These are phyloP conservation scores for Solanum neorickii DNA, from an alignment of 257 asterid genomes.

Conservation along the genomic window DNA sequence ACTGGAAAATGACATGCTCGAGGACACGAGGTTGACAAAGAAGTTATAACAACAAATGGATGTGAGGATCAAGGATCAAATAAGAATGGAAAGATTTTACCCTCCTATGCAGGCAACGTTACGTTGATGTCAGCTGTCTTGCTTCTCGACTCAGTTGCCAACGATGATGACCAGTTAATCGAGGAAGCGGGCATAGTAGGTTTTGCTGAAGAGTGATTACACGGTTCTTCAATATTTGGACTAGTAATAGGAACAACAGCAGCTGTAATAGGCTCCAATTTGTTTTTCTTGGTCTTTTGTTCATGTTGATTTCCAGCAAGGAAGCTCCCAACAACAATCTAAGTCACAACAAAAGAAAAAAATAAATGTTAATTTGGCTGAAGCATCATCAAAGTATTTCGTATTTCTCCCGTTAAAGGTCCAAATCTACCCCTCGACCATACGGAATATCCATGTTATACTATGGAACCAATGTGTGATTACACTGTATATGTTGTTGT, in stretches of 20 bases:
- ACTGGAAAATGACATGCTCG: background rate
- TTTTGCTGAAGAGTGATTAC: constrained; percentile 3
- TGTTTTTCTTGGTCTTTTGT: constrained; percentile 59
- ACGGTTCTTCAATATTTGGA: constrained; percentile 31
- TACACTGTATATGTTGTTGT: background rate
- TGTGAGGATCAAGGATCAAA: background rate
- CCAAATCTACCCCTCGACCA: background rate
- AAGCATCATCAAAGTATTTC: background rate
- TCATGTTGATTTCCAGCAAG: constrained; percentile 65
- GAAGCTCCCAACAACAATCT: constrained; percentile 92
- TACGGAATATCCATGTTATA: background rate
- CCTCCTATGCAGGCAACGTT: constrained; percentile 29
- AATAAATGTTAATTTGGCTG: background rate
- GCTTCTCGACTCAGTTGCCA: constrained; percentile 36
- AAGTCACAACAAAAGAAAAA: background rate
- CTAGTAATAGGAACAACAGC: constrained; percentile 42
- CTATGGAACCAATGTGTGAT: background rate
- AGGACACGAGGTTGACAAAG: background rate
- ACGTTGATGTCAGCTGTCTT: constrained; percentile 61
- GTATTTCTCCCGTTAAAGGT: background rate
- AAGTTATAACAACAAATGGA: background rate
- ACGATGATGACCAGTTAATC: constrained; percentile 54
- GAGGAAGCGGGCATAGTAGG: constrained; percentile 11
- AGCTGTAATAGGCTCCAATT: constrained; percentile 28
- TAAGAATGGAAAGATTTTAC: background rate